phyloP scores from a whole-genome alignment of 257 asterid genomes.

The Nicotiana benthamiana region DNA sequence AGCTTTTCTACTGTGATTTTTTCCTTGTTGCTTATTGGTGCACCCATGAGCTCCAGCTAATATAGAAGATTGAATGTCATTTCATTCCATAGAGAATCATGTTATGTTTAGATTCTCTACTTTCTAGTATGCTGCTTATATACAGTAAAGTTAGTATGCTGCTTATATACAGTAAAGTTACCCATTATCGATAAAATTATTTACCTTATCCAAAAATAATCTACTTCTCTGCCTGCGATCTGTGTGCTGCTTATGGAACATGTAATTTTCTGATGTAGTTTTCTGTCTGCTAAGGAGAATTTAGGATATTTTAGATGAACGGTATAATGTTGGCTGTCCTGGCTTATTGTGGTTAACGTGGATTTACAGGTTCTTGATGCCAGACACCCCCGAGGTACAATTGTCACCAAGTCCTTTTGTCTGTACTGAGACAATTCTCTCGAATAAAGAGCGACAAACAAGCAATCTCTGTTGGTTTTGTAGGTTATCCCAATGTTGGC shows the following conservation, averaged over 20 bases:
- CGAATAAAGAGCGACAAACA: conserved; percentile 91
- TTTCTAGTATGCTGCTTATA: background rate
- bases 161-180: background rate
- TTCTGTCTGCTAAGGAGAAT: background rate
- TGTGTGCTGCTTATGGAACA: background rate
- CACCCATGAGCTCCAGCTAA: background rate
- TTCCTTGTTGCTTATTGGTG: background rate
- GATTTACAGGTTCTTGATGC: conserved; percentile 82
- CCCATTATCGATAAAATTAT: background rate
- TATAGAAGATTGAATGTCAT: background rate
- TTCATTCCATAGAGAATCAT: background rate
- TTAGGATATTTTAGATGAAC: background rate
- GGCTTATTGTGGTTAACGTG: background rate
- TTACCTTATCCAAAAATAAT: background rate
- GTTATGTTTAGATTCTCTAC: background rate
- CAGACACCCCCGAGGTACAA: conserved; percentile 94
- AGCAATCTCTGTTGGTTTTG: conserved; percentile 94
- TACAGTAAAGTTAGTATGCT: background rate
- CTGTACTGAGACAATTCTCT: conserved; percentile 82
- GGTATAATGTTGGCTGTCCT: background rate
- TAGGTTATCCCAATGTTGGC: conserved; percentile 98
- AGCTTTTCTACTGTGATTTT: background rate
- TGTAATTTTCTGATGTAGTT: background rate
- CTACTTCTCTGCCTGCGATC: background rate
- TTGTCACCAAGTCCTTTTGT: too few species aligned